phyloP scores from a whole-genome alignment of 208 protist genomes.

The Tritrichomonas musculus region DNA sequence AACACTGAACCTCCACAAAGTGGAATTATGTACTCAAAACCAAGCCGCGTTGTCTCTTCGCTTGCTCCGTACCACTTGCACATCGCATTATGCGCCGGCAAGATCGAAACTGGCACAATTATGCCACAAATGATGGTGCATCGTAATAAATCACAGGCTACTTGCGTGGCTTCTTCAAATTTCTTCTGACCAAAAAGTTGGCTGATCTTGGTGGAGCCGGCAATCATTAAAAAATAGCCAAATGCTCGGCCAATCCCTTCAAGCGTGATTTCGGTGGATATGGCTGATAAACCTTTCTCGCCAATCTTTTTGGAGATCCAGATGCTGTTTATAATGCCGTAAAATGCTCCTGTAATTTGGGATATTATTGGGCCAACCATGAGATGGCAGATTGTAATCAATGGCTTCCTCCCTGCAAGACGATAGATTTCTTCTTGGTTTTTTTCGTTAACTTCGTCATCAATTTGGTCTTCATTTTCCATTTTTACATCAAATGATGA shows the following conservation, averaged over 20 bases:
- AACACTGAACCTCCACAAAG: not conserved
- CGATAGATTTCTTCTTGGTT: not conserved
- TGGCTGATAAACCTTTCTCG: not conserved
- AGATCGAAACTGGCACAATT: not conserved
- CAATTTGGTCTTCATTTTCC: too few species aligned
- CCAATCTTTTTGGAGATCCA: not conserved
- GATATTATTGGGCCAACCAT: not conserved
- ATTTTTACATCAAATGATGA: too few species aligned
- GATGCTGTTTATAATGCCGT: not conserved
- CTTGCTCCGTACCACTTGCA: not conserved
- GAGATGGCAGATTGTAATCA: not conserved
- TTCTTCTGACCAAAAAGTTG: not conserved
- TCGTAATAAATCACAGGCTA: not conserved
- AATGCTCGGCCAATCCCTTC: not conserved
- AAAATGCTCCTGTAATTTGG: not conserved
- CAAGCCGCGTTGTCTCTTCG: not conserved
- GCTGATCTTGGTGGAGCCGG: not conserved
- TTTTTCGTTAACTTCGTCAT: too few species aligned
- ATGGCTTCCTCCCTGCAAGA: not conserved
- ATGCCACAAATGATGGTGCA: not conserved
- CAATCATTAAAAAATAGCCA: not conserved
- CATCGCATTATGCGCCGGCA: not conserved
- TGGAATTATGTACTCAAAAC: not conserved
- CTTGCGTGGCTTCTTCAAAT: not conserved
- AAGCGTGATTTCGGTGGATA: not conserved